Evolutionary conservation across 2,329 filamentous ascomycete species (phyloP).

Genomic region (Xylariaceae sp.): DNA sequence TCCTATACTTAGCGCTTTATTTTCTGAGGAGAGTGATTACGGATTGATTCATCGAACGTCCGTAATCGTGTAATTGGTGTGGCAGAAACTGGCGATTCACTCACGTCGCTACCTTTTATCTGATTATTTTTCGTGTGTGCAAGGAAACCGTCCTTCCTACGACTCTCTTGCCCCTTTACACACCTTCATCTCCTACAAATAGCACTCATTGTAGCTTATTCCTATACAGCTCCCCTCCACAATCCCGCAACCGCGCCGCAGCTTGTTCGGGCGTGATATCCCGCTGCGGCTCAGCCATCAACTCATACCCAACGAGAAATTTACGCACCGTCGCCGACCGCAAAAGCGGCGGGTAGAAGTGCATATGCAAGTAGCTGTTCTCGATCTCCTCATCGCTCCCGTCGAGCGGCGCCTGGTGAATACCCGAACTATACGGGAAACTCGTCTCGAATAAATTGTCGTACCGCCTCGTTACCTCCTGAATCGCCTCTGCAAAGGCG

Average conservation of each 20-base stretch:
- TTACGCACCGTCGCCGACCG: slow-evolving; percentile 91
- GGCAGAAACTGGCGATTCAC: not conserved
- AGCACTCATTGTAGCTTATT: slow-evolving; percentile 44
- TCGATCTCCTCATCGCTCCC: slow-evolving; percentile 79
- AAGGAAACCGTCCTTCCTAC: not conserved
- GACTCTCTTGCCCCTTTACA: not conserved
- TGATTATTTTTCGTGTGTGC: not conserved
- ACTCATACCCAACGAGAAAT: slow-evolving; percentile 93
- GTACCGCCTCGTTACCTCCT: slow-evolving; percentile 84
- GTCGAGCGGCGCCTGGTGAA: slow-evolving; percentile 88
- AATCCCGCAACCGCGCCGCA: slow-evolving; percentile 66
- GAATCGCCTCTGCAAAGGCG: slow-evolving; percentile 74
- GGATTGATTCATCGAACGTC: not conserved
- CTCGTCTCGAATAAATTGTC: slow-evolving; percentile 96
- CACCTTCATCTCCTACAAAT: not conserved
- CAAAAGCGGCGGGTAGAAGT: slow-evolving; percentile 93
- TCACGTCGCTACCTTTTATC: not conserved
- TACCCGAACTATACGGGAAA: slow-evolving; percentile 95
- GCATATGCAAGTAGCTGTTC: slow-evolving; percentile 87
- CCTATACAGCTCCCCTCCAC: slow-evolving; percentile 79
- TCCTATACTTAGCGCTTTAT: not conserved
- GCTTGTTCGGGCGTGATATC: slow-evolving; percentile 98
- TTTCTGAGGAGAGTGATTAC: not conserved
- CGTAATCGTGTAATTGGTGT: not conserved
- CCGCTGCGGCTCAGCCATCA: slow-evolving; percentile 95